These are phyloP conservation scores for Metschnikowia drakensbergensis DNA, from an alignment of 805 yeast species.

Conservation along the genomic window DNA sequence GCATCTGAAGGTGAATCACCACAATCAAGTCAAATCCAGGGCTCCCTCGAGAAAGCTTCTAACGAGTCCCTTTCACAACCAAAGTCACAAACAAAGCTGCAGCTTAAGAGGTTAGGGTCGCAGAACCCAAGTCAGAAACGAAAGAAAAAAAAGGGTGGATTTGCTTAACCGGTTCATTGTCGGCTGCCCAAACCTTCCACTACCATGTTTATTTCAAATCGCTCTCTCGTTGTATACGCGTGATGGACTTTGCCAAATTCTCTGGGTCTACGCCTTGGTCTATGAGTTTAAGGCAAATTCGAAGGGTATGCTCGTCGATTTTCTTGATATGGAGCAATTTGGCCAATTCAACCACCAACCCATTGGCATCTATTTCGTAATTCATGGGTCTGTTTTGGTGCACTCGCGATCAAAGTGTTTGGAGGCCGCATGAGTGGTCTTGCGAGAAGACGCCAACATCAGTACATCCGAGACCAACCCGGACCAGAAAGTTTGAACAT, in stretches of 20 bases:
- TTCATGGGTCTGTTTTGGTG: conserved; percentile 5
- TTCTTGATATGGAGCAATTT: conserved; percentile 20
- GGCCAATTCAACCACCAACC: conserved; percentile 22
- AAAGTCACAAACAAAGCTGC: conserved; percentile 3
- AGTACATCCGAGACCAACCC: background rate
- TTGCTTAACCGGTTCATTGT: conserved; percentile 28
- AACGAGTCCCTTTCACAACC: background rate
- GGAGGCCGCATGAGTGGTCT: background rate
- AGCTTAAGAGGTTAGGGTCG: conserved; percentile 5
- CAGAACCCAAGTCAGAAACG: conserved; percentile 24
- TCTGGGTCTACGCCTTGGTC: conserved; percentile 36
- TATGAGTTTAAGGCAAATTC: conserved; percentile 30
- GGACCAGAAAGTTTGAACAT: no score
- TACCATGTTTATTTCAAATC: background rate
- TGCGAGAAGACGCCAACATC: background rate
- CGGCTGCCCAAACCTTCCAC: background rate
- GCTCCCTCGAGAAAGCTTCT: background rate
- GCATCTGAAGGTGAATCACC: background rate
- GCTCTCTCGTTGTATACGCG: conserved; percentile 26
- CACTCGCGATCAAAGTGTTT: background rate
- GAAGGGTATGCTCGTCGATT: conserved; percentile 29
- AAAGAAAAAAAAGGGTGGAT: conserved; percentile 49
- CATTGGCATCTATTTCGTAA: conserved; percentile 4
- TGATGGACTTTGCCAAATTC: conserved; percentile 25
- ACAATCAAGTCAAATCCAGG: background rate